These are phyloP conservation scores for Cladosporium phlei DNA, from an alignment of 2,329 filamentous ascomycete genomes.

Conservation along the genomic window DNA sequence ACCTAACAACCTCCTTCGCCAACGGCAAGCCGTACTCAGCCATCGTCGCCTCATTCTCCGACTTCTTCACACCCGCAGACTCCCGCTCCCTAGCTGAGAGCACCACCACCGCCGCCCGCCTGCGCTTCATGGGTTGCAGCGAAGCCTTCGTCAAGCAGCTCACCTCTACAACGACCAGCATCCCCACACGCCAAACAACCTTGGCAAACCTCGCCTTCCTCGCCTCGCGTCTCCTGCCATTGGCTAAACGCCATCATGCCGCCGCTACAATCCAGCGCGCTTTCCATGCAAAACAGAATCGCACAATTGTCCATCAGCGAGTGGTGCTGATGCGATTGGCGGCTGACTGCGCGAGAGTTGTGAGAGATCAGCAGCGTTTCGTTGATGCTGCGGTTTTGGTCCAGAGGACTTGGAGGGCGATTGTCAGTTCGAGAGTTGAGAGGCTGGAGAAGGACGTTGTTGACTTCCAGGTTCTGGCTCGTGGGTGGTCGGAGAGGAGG, in stretches of 20 bases:
- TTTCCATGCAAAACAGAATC: constrained; percentile 40
- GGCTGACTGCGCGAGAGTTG: constrained; percentile 44
- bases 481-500: constrained; percentile 38
- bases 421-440: constrained; percentile 34
- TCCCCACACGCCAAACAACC: constrained; percentile 53
- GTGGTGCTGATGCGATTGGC: constrained; percentile 40
- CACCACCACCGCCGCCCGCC: constrained; percentile 27
- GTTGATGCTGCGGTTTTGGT: constrained; percentile 39
- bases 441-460: constrained; percentile 35
- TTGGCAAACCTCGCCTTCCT: constrained; percentile 56
- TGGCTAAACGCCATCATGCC: constrained; percentile 47
- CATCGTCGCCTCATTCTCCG: constrained; percentile 55
- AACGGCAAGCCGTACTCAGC: constrained; percentile 50
- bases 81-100: not conserved
- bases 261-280: constrained; percentile 50
- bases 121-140: constrained; percentile 39
- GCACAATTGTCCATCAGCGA: constrained; percentile 30
- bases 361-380: constrained; percentile 40
- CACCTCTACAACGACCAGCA: constrained; percentile 33
- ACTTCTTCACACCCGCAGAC: constrained; percentile 32
- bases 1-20: constrained; percentile 56
- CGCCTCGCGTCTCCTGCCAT: constrained; percentile 53
- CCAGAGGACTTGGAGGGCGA: constrained; percentile 41
- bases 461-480: constrained; percentile 40
- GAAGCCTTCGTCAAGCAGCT: constrained; percentile 42